Conservation (phyloP, 1,284 basidiomycete genomes). For the Veloboletus limbatus region DNA sequence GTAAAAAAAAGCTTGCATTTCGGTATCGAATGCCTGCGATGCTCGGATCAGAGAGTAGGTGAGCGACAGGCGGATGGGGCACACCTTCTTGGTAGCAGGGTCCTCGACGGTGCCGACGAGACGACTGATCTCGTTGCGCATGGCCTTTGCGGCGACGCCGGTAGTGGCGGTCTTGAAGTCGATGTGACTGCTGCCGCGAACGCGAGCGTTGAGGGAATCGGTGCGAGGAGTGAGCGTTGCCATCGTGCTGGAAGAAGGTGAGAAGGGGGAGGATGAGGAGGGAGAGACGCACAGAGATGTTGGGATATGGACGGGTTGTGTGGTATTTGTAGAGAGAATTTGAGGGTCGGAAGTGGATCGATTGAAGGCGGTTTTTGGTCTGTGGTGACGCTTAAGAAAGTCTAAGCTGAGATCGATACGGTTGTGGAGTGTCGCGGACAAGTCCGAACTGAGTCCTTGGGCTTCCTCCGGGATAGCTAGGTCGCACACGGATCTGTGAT, state of each 20-base stretch:
- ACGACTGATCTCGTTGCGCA: constrained; percentile 97
- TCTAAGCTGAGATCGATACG: constrained; percentile 36
- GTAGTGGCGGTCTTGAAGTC: constrained; percentile 99
- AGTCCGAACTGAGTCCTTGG: constrained; percentile 29
- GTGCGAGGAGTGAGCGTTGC: constrained; percentile 56
- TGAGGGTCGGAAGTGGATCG: constrained; percentile 52
- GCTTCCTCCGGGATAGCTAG: constrained; percentile 33
- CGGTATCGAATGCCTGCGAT: constrained; percentile 86
- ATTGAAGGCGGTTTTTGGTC: constrained; percentile 43
- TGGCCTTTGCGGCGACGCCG: constrained; percentile 94
- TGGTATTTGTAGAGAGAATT: constrained; percentile 64
- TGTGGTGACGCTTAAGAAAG: constrained; percentile 57
- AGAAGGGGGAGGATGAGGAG: constrained; percentile 7
- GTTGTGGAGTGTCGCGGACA: constrained; percentile 31
- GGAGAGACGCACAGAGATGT: constrained; percentile 38
- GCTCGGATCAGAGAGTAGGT: constrained; percentile 11
- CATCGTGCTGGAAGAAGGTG: constrained; percentile 40
- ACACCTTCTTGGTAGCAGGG: constrained; percentile 77
- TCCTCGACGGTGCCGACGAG: constrained; percentile 87
- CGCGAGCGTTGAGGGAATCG: constrained; percentile 63
- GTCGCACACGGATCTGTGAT: constrained; percentile 28
- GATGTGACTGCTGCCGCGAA: constrained; percentile 67
- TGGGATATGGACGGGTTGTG: constrained; percentile 58
- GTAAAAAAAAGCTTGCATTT: constrained; percentile 99
- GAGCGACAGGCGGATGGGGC: constrained; percentile 21